Percentiles rank a stretch among this genome's conserved stretches.
These are phyloP conservation scores for Polygonum maritimum DNA, from an alignment of 148 eudicot species.

Conservation along the genomic window DNA sequence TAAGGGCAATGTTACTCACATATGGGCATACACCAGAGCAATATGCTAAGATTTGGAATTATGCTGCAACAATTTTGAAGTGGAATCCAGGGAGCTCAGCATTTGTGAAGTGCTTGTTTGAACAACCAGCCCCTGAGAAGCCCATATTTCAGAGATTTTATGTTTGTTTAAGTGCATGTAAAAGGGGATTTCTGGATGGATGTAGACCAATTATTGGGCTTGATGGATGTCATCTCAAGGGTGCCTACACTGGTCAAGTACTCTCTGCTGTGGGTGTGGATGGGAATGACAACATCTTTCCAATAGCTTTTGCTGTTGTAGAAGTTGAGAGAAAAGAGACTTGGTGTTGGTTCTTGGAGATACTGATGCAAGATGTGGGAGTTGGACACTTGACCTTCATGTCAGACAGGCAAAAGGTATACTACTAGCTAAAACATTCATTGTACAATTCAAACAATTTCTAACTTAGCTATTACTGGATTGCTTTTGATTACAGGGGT, in stretches of 20 bases:
- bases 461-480: background rate
- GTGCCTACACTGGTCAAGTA: slow-evolving; percentile 9
- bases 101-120: background rate
- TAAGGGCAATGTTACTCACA: too few relatives aligned
- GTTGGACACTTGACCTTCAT: background rate
- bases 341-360: slow-evolving; percentile 10
- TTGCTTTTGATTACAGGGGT: background rate
- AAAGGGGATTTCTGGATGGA: slow-evolving; percentile 1
- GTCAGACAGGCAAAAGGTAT: slow-evolving; percentile 10
- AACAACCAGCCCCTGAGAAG: background rate
- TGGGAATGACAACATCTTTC: slow-evolving; percentile 13
- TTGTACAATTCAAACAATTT: too few relatives aligned
- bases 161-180: slow-evolving; percentile 2
- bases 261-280: slow-evolving; percentile 5
- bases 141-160: background rate
- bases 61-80: too few relatives aligned
- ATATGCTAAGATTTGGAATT: too few relatives aligned
- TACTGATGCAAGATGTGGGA: background rate
- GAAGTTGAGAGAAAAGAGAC: slow-evolving; percentile 2
- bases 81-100: background rate
- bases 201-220: slow-evolving; percentile 15
- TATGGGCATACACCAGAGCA: too few relatives aligned
- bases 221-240: slow-evolving; percentile 1
- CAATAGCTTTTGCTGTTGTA: slow-evolving; percentile 6
- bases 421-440: too few relatives aligned